Base-by-base conservation (phyloP, 176 grass and related monocot species). In the Saccharum spontaneum region DNA sequence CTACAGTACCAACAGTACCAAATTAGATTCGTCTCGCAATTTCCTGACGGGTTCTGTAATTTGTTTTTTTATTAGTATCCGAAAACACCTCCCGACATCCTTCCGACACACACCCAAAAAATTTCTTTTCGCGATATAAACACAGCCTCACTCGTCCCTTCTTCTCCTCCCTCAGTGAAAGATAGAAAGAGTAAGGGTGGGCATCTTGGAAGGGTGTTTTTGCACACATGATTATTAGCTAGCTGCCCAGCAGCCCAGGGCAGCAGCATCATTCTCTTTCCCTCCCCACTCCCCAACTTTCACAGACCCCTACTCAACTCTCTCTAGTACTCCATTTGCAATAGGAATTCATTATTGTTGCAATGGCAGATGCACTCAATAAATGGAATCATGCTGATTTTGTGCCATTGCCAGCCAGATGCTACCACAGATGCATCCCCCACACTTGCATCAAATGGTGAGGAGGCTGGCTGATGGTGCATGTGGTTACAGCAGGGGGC, bases 301-400 rank as follows among this genome's bases (percentile, higher is more conserved):
- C 48, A 79, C 84, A 79, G 74, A 68, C 79, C 15, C 61, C 69
- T 61, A 28, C 26, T 90, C 83, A 17, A 83, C 79, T 83, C 85
- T 85, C 50, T 85, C 50, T 54, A 74, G 78, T 41, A 87, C 75
- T 80, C 80, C 89, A 87, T 69, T 75, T 75, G 75, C 89, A 55
- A 75, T 84, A 75, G 26, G 72, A 34, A 70, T 70, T 79, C 73
- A 86, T 83, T 87, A 86, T 83, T 83, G 68, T 71, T 70, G 69
- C 76, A 75, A 86, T 54, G 85, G 76, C 85, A 87, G 89, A 84
- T 71, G 85, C 89, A 87, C 69, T 80, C 89, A 90, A 87, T 90
- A 90, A 90, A 87, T 90, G 85, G 76, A 80, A 90, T 90, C 89
- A 87, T 90, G 89, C 85, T 84, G 85, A 84, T 80, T 87, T 84